Base-by-base conservation (phyloP, 495 filamentous ascomycete genomes). In the Penicillium cataractarum region DNA sequence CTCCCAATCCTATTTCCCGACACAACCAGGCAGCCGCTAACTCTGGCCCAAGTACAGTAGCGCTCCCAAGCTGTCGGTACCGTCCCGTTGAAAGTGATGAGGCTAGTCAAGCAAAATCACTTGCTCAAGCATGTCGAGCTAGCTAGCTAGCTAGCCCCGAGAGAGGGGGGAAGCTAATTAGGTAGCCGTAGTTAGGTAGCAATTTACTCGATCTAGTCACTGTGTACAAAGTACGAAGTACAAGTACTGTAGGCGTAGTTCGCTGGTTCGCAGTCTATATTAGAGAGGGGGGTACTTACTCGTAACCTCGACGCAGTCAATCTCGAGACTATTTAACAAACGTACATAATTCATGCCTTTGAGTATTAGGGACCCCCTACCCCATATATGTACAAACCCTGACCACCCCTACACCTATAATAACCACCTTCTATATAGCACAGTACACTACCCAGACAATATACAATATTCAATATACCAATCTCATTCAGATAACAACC, bases 11-110 rank as follows among this genome's bases (percentile, higher is more conserved):
- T 2, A 24, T 21, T 46, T 13, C 42, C 42, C 21, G 42, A 46
- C 42, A 39, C 35, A 17, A 39, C 35, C 35, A 46, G 42, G 42
- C 42, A 46, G 42, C 42, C 42, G 42, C 42, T 46, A 46, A 46
- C 19, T 24, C 19, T 46, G 4, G 21, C 42, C 42, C 19, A 46
- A 8, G 19, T 19, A 46, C 21, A 22, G 19, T 46, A 46, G 42
- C 42, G 42, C 42, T 46, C 42, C n/a, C 42, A 12, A 8, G 42
- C 42, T 46, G 42, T 46, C 42, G 42, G 42, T 24, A 46, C 42
- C 42, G 21, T 46, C 19, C 42, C 42, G 42, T 46, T 24, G 19
- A 19, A 21, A 21, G 40, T 6, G 15, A 6, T 10, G 40, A 22
- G 22, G 40, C 42, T 46, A 13, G 21, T 46, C 42, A 46, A 46